Evolutionary conservation across 2,329 filamentous ascomycete species (phyloP), one percentile per base, ranked within the genome.

Genomic region (Penicillium hesseltinei): DNA sequence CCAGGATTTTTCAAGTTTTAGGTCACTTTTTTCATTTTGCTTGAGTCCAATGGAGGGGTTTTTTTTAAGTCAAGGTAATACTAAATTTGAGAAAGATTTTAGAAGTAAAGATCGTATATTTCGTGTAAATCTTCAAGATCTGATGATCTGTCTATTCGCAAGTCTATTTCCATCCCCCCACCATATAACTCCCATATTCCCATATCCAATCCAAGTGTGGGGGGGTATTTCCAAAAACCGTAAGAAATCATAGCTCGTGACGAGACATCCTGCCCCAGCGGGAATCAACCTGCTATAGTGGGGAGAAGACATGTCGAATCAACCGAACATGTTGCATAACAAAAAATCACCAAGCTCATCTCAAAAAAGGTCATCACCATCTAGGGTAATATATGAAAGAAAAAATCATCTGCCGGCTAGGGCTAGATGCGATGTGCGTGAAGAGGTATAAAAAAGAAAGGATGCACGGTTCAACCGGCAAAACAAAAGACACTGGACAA

Each of bases 391-490:
- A 25, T 25, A 21, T 36, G 31, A 44, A 54, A 31, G 29, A 39
- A 56, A 40, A 15, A 33, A 39, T 44, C 46, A 56, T 35, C 31
- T 51, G 47, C 25, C 46, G 8, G 25, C 53, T 55, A 51, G 53
- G 53, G 39, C 53, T 25, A 36, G 38, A 45, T 45, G 33, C 13
- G 33, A 38, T 29, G 21, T 19, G 46, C 33, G 31, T 51, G 31
- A 45, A 56, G 33, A 44, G 25, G 19, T 33, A 50, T 38, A 21
- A 39, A 56, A 60, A 59, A 45, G 51, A 61, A 58, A 46, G 65
- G 62, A 61, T 62, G 65, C 62, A 47, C 65, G 61, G 65, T 60
- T 66, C 65, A 67, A 66, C 63, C 64, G 64, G 62, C 63, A 58
- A 47, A 27, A 48, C 36, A 56, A 48, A 17, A 43, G 25, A 23